Base-by-base conservation (phyloP, 306 rosid species). In the Sicyos edulis region DNA sequence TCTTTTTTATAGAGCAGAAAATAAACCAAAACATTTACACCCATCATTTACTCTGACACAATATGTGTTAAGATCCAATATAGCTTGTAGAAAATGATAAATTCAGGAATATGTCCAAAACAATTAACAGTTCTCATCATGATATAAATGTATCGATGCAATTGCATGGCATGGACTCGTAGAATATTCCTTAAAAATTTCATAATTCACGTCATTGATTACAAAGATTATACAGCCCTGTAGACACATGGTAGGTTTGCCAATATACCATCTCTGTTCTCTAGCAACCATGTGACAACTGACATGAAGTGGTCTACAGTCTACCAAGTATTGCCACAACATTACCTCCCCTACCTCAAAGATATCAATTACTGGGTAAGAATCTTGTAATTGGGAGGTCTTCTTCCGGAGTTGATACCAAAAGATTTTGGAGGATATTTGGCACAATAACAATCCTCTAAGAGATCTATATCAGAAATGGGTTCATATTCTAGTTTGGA, bases 31-130 rank as follows among this genome's bases (percentile, higher is more conserved):
- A 0, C 44, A 17, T 64, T 42, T 10, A 10, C 32, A 42, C 7
- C 29, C 52, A 64, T 64, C 70, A 64, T 64, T 64, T 64, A n/a
- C 22, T 40, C 26, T 64, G 37, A 37, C 53, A 64, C 53, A 19
- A 34, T 10, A 32, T 8, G 42, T 15, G 4, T 29, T 29, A 58
- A 12, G 16, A n/a, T 56, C 52, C 21, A 64, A 64, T 40, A 29
- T 53, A 64, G n/a, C 24, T 40, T 17, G 1, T 7, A n/a, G 15
- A 40, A 16, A 40, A 4, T 40, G 12, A 14, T 64, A 16, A 40
- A 37, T 40, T 64, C 53, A 64, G 70, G 13, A 64, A 32, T 32
- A 64, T 64, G 51, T 10, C 70, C 6, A 17, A 64, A 42, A 64
- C 8, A 63, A n/a, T 40, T 64, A 4, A 8, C 70, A 64, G 16